These are phyloP conservation scores for Ottelia alismoides DNA, from an alignment of 106 monocot genomes.

Conservation along the genomic window DNA sequence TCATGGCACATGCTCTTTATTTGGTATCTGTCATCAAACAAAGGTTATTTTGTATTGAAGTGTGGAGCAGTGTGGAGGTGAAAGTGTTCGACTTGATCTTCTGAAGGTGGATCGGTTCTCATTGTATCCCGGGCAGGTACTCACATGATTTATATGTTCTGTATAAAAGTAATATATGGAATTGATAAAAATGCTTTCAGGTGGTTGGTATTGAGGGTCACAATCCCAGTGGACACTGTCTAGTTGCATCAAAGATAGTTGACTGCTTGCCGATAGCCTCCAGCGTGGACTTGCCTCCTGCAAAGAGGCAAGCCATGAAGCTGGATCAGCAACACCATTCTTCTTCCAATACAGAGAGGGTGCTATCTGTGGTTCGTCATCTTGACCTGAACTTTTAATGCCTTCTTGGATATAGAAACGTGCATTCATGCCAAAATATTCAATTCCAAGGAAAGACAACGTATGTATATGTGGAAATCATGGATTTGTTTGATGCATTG, in stretches of 20 bases:
- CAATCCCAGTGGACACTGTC: conserved; percentile 99
- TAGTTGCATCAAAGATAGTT: conserved; percentile 70
- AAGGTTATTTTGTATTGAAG: conserved; percentile 23
- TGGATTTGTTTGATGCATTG: too few species aligned
- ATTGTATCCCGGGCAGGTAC: conserved; percentile 93
- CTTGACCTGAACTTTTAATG: too few species aligned
- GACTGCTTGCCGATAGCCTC: conserved; percentile 40
- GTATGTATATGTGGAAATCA: too few species aligned
- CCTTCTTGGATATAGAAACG: too few species aligned
- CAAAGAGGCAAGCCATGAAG: conserved; percentile 64
- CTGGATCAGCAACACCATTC: conserved; percentile 17
- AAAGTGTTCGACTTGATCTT: conserved; percentile 71
- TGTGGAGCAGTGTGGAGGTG: conserved; percentile 70
- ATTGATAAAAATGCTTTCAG: too few species aligned
- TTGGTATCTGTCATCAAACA: too few species aligned
- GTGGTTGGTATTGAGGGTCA: conserved; percentile 82
- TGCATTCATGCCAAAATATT: too few species aligned
- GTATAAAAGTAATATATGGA: background rate
- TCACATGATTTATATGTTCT: background rate
- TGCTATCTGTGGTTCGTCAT: conserved; percentile 57
- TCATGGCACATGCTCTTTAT: background rate
- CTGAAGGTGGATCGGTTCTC: conserved; percentile 63
- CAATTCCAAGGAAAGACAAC: too few species aligned
- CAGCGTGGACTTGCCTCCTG: conserved; percentile 34
- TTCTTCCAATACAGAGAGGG: conserved; percentile 15